Evolutionary conservation across 805 yeast species (phyloP).

Genomic region (Pichia pseudocactophila): DNA sequence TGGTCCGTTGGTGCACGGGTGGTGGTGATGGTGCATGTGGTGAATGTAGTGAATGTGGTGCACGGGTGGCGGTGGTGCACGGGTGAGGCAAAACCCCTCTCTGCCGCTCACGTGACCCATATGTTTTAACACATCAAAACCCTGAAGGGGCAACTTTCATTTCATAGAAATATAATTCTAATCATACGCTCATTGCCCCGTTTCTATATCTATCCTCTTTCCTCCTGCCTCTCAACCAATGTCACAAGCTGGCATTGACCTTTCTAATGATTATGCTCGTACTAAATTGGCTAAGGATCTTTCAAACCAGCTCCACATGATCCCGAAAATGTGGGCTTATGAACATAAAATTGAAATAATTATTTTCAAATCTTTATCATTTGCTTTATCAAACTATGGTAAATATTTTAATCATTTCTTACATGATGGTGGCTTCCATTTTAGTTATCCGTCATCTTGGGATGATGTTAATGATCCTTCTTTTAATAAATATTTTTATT

Average conservation of each 20-base stretch:
- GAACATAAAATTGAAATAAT: slow-evolving; percentile 5
- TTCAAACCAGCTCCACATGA: slow-evolving; percentile 4
- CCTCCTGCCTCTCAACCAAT: not conserved
- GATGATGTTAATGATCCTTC: slow-evolving; percentile 15
- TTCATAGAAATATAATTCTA: no score
- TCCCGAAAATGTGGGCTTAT: slow-evolving; percentile 7
- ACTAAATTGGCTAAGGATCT: slow-evolving; percentile 6
- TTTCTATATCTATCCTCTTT: no score
- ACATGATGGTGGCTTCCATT: not conserved
- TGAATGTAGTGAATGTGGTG: no score
- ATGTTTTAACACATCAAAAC: no score
- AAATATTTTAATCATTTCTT: slow-evolving; percentile 9
- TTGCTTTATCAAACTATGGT: slow-evolving; percentile 11
- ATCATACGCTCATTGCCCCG: no score
- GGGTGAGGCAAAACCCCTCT: no score
- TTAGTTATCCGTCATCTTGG: slow-evolving; percentile 20
- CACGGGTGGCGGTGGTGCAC: no score
- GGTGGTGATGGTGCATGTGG: no score
- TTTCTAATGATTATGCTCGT: slow-evolving; percentile 4
- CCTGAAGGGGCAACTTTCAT: no score
- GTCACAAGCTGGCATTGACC: not conserved
- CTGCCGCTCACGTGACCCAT: no score
- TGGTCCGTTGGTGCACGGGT: no score
- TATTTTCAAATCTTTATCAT: slow-evolving; percentile 11
- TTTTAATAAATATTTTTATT: slow-evolving; percentile 18